phyloP scores from a whole-genome alignment of 257 asterid species.

The Fraxinus americana region DNA sequence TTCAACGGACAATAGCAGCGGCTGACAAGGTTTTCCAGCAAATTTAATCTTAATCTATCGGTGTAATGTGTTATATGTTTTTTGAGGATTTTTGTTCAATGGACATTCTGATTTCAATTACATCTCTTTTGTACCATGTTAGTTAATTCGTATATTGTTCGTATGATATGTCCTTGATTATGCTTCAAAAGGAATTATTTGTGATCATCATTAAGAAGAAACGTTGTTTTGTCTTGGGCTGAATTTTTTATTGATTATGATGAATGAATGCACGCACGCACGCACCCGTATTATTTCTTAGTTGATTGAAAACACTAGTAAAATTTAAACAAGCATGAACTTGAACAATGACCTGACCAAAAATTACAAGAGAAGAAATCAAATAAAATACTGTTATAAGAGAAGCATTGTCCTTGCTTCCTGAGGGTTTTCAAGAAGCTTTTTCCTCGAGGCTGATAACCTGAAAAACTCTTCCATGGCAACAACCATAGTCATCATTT shows the following conservation, averaged over 20 bases:
- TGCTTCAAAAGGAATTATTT: not conserved
- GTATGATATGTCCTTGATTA: not conserved
- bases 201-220: not conserved
- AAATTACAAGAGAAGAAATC: too few relatives aligned
- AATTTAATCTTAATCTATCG: slow-evolving; percentile 31
- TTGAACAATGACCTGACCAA: too few relatives aligned
- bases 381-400: too few relatives aligned
- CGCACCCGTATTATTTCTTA: too few relatives aligned
- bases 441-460: too few relatives aligned
- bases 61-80: slow-evolving; percentile 16
- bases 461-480: too few relatives aligned
- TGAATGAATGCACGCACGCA: too few relatives aligned
- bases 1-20: slow-evolving; percentile 77
- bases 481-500: too few relatives aligned
- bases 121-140: not conserved
- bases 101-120: not conserved
- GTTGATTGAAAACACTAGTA: too few relatives aligned
- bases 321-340: too few relatives aligned
- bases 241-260: not conserved
- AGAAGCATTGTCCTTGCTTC: too few relatives aligned
- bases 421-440: too few relatives aligned
- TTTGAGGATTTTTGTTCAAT: slow-evolving; percentile 1
- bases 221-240: not conserved
- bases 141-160: not conserved
- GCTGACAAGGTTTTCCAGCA: slow-evolving; percentile 79